phyloP scores from a whole-genome alignment of 805 yeast species.

The Schwanniomyces occidentalis region DNA sequence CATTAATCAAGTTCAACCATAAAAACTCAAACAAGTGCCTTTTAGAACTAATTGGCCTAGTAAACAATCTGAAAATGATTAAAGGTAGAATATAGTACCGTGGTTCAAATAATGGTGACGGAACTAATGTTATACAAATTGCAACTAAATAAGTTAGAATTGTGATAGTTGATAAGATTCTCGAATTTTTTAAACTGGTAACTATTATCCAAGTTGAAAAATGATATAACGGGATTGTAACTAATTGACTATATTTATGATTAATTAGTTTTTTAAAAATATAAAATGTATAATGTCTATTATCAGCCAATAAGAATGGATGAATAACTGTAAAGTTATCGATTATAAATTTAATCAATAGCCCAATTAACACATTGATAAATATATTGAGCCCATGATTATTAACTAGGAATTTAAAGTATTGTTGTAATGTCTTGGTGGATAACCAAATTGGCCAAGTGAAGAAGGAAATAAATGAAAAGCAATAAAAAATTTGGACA shows the following conservation, averaged over 20 bases:
- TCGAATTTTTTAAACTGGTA: constrained; percentile 13
- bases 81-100: constrained; percentile 87
- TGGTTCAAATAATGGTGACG: constrained; percentile 93
- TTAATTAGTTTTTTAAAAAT: constrained; percentile 68
- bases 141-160: constrained; percentile 54
- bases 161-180: constrained; percentile 31
- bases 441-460: constrained; percentile 77
- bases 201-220: constrained; percentile 44
- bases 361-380: constrained; percentile 13
- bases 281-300: constrained; percentile 91
- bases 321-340: constrained; percentile 72
- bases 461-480: constrained; percentile 60
- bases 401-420: constrained; percentile 33
- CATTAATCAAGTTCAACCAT: constrained; percentile 63
- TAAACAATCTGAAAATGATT: constrained; percentile 66
- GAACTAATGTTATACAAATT: constrained; percentile 62
- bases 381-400: constrained; percentile 17
- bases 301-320: constrained; percentile 91
- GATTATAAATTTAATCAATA: constrained; percentile 46
- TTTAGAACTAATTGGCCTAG: constrained; percentile 14
- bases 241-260: constrained; percentile 45
- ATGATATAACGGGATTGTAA: constrained; percentile 70
- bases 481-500: constrained; percentile 81
- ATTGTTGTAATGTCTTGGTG: constrained; percentile 35
- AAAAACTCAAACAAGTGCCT: constrained; percentile 54